A percentile compares a stretch with the other conserved stretches of the same genome.
These are phyloP conservation scores for Trichosporon inkin DNA, from an alignment of 1,284 basidiomycete genomes.

Conservation along the genomic window DNA sequence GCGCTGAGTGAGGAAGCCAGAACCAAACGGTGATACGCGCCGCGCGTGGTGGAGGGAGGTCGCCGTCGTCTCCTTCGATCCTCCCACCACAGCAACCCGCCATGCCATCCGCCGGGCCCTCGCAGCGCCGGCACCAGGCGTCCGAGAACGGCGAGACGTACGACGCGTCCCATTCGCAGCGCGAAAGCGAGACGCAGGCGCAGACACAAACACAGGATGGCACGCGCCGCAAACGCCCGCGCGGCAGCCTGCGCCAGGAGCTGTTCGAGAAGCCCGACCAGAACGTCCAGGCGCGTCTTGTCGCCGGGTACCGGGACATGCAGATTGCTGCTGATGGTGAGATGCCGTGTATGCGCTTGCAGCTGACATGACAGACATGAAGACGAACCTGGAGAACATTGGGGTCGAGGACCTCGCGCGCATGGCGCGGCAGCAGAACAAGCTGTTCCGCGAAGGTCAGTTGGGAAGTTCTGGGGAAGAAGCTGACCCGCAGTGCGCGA, in stretches of 20 bases:
- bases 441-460: constrained; percentile 32
- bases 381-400: constrained; percentile 33
- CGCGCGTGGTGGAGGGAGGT: constrained; percentile 7
- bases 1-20: neutral
- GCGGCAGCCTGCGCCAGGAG: constrained; percentile 19
- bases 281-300: constrained; percentile 27
- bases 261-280: constrained; percentile 30
- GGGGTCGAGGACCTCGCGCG: constrained; percentile 23
- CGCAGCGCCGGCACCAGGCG: neutral
- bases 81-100: neutral
- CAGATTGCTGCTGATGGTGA: constrained; percentile 38
- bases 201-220: neutral
- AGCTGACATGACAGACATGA: constrained; percentile 28
- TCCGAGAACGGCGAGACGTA: neutral
- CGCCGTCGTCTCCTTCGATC: neutral
- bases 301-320: constrained; percentile 27
- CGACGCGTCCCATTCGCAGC: neutral
- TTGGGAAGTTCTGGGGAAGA: neutral
- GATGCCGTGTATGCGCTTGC: neutral
- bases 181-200: neutral
- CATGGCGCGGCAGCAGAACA: constrained; percentile 19
- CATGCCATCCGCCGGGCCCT: constrained; percentile 11
- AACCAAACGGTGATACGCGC: neutral
- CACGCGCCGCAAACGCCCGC: constrained; percentile 1
- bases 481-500: constrained; percentile 29